Percentiles rank a stretch among this genome's conserved stretches.
phyloP scores from a whole-genome alignment of 805 yeast genomes.

The Schizosaccharomyces japonicus region DNA sequence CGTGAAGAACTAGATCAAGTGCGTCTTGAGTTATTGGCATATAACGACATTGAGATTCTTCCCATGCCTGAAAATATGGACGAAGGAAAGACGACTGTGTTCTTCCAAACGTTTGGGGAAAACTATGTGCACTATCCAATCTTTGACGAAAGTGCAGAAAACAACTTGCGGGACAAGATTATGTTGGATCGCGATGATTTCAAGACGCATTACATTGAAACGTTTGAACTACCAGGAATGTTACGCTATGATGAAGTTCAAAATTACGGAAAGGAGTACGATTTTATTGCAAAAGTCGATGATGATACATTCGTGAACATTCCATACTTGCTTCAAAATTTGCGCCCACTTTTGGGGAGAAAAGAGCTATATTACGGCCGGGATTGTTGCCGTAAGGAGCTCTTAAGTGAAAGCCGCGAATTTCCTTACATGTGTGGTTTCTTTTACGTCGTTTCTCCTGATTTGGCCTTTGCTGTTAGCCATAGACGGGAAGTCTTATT shows the following conservation, averaged over 20 bases:
- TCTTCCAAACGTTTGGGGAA: constrained; percentile 1
- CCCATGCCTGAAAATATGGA: background rate
- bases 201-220: background rate
- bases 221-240: background rate
- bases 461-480: background rate
- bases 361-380: background rate
- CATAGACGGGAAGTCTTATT: background rate
- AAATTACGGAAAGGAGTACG: background rate
- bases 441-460: background rate
- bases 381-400: background rate
- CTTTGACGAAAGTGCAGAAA: background rate
- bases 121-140: background rate
- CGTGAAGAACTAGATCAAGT: background rate
- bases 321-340: background rate
- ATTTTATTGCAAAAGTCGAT: constrained; percentile 2
- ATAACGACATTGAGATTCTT: constrained; percentile 1
- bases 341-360: background rate
- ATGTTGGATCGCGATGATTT: background rate
- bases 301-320: constrained; percentile 2
- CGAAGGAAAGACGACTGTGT: background rate
- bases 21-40: background rate
- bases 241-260: background rate
- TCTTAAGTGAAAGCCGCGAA: background rate
- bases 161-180: background rate
- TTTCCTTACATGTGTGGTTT: constrained; percentile 3